These are phyloP conservation scores for Styphnolobium japonicum DNA, from an alignment of 306 rosid genomes.

Conservation along the genomic window DNA sequence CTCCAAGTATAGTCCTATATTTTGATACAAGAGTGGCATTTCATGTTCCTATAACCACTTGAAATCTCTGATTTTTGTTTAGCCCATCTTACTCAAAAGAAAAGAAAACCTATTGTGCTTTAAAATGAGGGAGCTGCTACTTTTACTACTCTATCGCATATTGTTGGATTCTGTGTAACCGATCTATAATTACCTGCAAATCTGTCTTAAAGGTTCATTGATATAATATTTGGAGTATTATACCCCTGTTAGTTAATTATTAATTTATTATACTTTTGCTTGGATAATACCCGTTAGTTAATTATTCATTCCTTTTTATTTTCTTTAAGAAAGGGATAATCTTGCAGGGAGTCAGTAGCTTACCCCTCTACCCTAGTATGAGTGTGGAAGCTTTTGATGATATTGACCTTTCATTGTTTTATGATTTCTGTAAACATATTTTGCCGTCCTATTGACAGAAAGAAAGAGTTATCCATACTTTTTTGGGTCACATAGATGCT, in stretches of 20 bases:
- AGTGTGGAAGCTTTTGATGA: background rate
- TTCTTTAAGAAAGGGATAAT: background rate
- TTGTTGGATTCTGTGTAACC: no score
- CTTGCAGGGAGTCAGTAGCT: background rate
- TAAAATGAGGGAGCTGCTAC: background rate
- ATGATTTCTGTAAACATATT: background rate
- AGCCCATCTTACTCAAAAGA: background rate
- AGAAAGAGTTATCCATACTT: background rate
- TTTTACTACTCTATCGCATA: background rate
- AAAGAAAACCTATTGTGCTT: background rate
- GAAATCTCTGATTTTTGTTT: background rate
- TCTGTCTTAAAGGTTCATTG: background rate
- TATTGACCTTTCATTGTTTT: background rate
- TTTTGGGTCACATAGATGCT: background rate
- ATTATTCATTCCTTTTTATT: background rate
- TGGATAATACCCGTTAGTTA: background rate
- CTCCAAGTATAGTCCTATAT: background rate
- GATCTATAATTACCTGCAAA: background rate
- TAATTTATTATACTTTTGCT: no score
- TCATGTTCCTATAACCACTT: background rate
- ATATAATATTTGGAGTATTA: background rate
- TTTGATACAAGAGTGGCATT: background rate
- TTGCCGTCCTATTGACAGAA: background rate
- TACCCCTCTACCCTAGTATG: background rate
- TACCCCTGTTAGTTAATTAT: no score